Percentiles rank a stretch among this genome's conserved stretches.
Conservation (phyloP, 257 asterid species). For the Ehretia macrophylla region DNA sequence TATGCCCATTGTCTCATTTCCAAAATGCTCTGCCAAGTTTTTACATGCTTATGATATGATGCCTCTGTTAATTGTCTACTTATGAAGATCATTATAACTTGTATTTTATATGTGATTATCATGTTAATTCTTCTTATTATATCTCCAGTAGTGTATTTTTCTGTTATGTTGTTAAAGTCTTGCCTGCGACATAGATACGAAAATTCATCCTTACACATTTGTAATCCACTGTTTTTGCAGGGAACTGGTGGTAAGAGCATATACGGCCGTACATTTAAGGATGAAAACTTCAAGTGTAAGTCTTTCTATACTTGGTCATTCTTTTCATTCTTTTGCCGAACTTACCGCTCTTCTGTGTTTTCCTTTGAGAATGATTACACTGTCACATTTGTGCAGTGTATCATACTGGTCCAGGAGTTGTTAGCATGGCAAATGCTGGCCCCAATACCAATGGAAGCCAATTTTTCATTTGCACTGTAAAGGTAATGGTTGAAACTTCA, state of each 20-base stretch:
- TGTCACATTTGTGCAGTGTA: slow-evolving; percentile 43
- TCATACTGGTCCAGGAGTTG: slow-evolving; percentile 92
- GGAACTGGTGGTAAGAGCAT: slow-evolving; percentile 99
- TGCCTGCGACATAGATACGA: too few relatives aligned
- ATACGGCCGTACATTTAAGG: slow-evolving; percentile 89
- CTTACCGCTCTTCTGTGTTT: not conserved
- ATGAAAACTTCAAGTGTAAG: slow-evolving; percentile 91
- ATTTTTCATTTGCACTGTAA: slow-evolving; percentile 87
- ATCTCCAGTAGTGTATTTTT: too few relatives aligned
- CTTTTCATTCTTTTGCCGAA: slow-evolving; percentile 2
- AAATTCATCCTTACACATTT: not conserved
- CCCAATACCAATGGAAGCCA: slow-evolving; percentile 98
- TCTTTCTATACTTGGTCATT: slow-evolving; percentile 16
- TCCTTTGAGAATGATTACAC: not conserved
- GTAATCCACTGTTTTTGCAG: slow-evolving; percentile 30
- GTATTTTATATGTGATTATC: not conserved
- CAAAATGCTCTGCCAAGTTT: too few relatives aligned
- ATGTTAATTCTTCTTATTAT: too few relatives aligned
- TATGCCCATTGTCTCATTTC: too few relatives aligned
- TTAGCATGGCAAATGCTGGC: slow-evolving; percentile 99
- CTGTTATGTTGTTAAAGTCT: not conserved
- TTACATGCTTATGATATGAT: too few relatives aligned
- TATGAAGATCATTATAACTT: too few relatives aligned
- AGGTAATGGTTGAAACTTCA: slow-evolving; percentile 37
- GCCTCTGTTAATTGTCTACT: too few relatives aligned